phyloP scores from a whole-genome alignment of 2,329 filamentous ascomycete species.

The Colletotrichum spaethianum region DNA sequence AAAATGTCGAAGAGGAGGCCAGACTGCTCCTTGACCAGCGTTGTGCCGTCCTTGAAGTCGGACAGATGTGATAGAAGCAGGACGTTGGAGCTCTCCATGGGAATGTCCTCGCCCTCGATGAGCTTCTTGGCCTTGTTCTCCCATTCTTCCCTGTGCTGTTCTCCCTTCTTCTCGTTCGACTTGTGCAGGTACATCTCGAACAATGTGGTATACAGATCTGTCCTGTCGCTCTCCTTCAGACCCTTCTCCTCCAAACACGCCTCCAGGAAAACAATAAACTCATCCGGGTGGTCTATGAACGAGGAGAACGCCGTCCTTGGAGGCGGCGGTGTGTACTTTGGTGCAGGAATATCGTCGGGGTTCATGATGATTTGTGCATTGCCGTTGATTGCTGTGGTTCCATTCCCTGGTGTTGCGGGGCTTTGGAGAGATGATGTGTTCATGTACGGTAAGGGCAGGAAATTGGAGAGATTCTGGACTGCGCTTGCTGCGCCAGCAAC shows the following conservation, averaged over 20 bases:
- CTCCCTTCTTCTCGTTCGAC: constrained; percentile 80
- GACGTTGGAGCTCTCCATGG: constrained; percentile 96
- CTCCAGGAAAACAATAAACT: constrained; percentile 94
- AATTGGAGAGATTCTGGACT: constrained; percentile 86
- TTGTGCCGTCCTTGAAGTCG: constrained; percentile 90
- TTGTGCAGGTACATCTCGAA: constrained; percentile 99
- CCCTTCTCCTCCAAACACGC: constrained; percentile 82
- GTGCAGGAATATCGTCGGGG: constrained; percentile 59
- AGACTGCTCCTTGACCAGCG: constrained; percentile 93
- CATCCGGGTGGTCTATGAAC: constrained; percentile 92
- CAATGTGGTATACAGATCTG: constrained; percentile 92
- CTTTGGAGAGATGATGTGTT: constrained; percentile 72
- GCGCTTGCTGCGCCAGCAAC: constrained; percentile 76
- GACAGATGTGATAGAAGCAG: constrained; percentile 93
- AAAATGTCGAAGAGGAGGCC: constrained; percentile 96
- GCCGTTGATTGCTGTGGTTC: constrained; percentile 60
- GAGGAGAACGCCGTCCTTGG: constrained; percentile 94
- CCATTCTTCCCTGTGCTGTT: constrained; percentile 81
- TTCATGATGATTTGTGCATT: constrained; percentile 68
- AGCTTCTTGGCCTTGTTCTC: constrained; percentile 91
- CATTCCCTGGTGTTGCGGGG: constrained; percentile 65
- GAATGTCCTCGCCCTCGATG: constrained; percentile 83
- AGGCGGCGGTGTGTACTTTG: constrained; percentile 82
- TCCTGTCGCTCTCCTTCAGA: constrained; percentile 80
- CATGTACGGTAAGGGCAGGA: constrained; percentile 90